phyloP scores from a whole-genome alignment of 1,284 basidiomycete species.

The Apiotrichum laibachii region DNA sequence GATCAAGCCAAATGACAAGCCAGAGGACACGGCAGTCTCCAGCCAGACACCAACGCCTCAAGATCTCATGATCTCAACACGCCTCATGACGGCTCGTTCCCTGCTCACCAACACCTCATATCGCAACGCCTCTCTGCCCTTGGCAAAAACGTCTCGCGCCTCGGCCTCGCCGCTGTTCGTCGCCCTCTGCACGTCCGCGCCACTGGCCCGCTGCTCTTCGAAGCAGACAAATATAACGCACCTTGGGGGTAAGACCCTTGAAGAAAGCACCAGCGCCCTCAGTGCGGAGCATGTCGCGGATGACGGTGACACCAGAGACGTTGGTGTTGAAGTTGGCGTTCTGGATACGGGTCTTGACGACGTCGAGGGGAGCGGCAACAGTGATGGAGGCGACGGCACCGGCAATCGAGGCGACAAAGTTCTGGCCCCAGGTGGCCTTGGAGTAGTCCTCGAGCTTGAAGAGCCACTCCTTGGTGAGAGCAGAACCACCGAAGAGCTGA shows the following conservation, averaged over 20 bases:
- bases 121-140: no score
- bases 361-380: conserved; percentile 91
- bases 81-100: no score
- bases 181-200: no score
- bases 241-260: conserved; percentile 94
- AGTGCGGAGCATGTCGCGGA: conserved; percentile 81
- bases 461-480: conserved; percentile 88
- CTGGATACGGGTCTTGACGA: conserved; percentile 95
- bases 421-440: conserved; percentile 91
- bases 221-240: conserved; percentile 43
- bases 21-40: no score
- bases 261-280: conserved; percentile 88
- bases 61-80: no score
- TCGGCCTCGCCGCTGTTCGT: no score
- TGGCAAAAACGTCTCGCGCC: no score
- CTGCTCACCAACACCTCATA: no score
- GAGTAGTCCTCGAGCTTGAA: conserved; percentile 87
- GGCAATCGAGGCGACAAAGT: conserved; percentile 88
- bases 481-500: conserved; percentile 93
- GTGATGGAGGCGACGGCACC: conserved; percentile 95
- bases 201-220: no score
- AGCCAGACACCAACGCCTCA: no score
- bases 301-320: conserved; percentile 75
- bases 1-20: no score
- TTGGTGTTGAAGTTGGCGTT: conserved; percentile 96